These are phyloP conservation scores for Fusarium coffeatum DNA, from an alignment of 2,329 filamentous ascomycete species.

Conservation along the genomic window DNA sequence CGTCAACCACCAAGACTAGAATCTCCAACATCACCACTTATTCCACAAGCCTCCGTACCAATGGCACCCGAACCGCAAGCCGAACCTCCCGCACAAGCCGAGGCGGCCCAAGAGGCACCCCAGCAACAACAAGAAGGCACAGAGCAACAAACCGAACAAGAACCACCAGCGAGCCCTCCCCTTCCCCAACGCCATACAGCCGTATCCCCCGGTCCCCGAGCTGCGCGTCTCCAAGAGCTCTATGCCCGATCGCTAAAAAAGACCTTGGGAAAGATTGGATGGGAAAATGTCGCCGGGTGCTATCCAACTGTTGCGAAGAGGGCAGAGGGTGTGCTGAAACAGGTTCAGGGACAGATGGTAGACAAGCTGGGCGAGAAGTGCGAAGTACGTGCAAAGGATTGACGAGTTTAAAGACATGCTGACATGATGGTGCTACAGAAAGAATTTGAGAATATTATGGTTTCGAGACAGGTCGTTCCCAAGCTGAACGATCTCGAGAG, in stretches of 20 bases:
- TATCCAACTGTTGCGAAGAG: slow-evolving; percentile 69
- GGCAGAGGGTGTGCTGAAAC: slow-evolving; percentile 63
- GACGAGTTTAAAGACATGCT: background rate
- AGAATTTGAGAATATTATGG: slow-evolving; percentile 68
- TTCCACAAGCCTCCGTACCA: background rate
- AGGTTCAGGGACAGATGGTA: slow-evolving; percentile 70
- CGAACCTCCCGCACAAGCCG: background rate
- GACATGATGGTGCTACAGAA: slow-evolving; percentile 49
- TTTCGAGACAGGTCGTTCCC: slow-evolving; percentile 63
- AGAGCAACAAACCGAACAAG: slow-evolving; percentile 20
- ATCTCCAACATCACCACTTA: slow-evolving; percentile 8
- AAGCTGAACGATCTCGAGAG: slow-evolving; percentile 70
- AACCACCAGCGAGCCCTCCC: slow-evolving; percentile 51
- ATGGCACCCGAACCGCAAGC: slow-evolving; percentile 41
- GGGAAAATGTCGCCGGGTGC: slow-evolving; percentile 69
- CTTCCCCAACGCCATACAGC: slow-evolving; percentile 57
- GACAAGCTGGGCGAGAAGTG: slow-evolving; percentile 66
- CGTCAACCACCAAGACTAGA: slow-evolving; percentile 34
- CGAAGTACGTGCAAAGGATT: slow-evolving; percentile 51
- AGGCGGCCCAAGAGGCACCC: background rate
- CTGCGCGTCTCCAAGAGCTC: slow-evolving; percentile 64
- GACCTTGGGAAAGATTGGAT: slow-evolving; percentile 67
- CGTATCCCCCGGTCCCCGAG: slow-evolving; percentile 66
- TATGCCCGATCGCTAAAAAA: slow-evolving; percentile 64
- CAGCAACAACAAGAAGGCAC: slow-evolving; percentile 13